phyloP scores from a whole-genome alignment of 345 rosid species.

The Populus ilicifolia region DNA sequence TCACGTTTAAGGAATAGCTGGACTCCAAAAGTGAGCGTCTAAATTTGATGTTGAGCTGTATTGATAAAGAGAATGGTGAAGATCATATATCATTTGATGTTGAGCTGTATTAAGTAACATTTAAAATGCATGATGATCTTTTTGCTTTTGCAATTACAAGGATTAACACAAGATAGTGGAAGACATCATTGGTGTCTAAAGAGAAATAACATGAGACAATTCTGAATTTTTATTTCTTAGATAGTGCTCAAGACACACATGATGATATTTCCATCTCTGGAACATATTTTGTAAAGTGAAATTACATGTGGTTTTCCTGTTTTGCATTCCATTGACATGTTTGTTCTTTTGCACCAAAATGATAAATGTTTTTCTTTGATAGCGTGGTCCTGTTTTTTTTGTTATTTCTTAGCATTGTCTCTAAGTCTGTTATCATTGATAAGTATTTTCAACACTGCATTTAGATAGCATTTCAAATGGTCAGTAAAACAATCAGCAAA shows the following conservation, averaged over 20 bases:
- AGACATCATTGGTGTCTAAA: not conserved
- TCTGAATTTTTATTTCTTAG: not conserved
- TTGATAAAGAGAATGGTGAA: not conserved
- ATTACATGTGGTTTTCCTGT: not conserved
- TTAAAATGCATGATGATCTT: not conserved
- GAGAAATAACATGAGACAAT: not conserved
- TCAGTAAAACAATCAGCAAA: not conserved
- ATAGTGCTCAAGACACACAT: not conserved
- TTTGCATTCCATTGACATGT: not conserved
- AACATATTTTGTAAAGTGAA: not conserved
- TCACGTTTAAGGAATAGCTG: not conserved
- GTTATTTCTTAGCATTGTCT: not conserved
- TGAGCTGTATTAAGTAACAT: not conserved
- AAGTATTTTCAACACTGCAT: not conserved
- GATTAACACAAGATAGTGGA: not conserved
- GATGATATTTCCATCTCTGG: not conserved
- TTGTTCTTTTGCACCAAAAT: not conserved
- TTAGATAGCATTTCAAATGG: not conserved
- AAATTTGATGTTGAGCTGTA: not conserved
- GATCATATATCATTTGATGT: not conserved
- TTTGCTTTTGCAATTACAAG: not conserved
- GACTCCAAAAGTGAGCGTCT: not conserved
- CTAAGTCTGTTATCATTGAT: not conserved
- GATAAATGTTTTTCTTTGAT: not conserved
- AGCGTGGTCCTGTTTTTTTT: not conserved